Percentiles rank a stretch among this genome's conserved stretches.
These are phyloP conservation scores for Coemansia sp. DNA, from an alignment of 371 early-diverging fungal species.

Conservation along the genomic window DNA sequence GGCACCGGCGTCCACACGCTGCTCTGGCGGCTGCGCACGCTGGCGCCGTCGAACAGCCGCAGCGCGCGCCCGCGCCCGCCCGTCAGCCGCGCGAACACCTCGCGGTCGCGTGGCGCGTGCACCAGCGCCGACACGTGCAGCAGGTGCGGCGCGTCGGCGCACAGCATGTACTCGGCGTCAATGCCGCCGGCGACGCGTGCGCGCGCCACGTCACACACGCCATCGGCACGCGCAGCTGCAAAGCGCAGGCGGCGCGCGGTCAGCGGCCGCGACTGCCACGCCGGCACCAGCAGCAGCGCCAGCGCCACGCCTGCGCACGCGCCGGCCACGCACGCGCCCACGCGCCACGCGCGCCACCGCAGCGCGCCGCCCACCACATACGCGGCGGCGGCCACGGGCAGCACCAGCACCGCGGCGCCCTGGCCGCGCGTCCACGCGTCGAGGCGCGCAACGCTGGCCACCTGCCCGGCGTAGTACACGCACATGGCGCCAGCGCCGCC, in stretches of 20 bases:
- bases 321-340: conserved; percentile 1
- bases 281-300: conserved; percentile 17
- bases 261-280: conserved; percentile 45
- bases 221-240: not conserved
- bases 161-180: conserved; percentile 16
- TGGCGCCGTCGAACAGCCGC: conserved; percentile 30
- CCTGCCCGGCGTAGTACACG: conserved; percentile 23
- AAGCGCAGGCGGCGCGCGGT: not conserved
- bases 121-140: conserved; percentile 14
- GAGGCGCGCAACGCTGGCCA: conserved; percentile 12
- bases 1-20: conserved; percentile 45
- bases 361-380: conserved; percentile 12
- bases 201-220: conserved; percentile 24
- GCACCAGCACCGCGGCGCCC: conserved; percentile 6
- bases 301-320: conserved; percentile 8
- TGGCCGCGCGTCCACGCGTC: conserved; percentile 25
- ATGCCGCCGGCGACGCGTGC: conserved; percentile 8
- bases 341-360: conserved; percentile 15
- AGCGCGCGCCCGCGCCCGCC: conserved; percentile 9
- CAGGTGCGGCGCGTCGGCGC: conserved; percentile 19
- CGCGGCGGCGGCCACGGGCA: conserved; percentile 7
- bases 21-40: conserved; percentile 14
- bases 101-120: conserved; percentile 26
- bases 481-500: conserved; percentile 5
- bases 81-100: conserved; percentile 28